phyloP scores from a whole-genome alignment of 225 moss, liverwort and hornwort genomes.

The Marchantia polymorpha region DNA sequence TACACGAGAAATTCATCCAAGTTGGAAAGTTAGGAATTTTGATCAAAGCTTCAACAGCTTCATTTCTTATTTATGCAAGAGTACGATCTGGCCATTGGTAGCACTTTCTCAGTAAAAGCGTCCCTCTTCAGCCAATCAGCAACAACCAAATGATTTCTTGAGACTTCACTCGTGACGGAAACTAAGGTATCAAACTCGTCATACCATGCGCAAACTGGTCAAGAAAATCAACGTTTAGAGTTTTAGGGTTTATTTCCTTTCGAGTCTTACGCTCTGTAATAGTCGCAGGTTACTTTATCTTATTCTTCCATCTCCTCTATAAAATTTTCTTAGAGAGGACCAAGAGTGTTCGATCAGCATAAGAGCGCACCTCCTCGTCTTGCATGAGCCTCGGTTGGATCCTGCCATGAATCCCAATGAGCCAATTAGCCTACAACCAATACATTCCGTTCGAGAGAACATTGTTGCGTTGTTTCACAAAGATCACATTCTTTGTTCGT shows the following conservation, averaged over 20 bases:
- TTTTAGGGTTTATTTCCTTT: neutral
- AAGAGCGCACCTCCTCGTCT: constrained; percentile 77
- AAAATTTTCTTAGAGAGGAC: neutral
- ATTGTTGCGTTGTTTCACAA: neutral
- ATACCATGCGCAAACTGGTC: neutral
- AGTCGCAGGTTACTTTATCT: neutral
- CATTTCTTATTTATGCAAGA: neutral
- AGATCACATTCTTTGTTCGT: neutral
- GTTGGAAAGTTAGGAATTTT: neutral
- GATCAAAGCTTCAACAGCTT: neutral
- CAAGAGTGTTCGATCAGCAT: neutral
- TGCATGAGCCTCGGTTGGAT: constrained; percentile 87
- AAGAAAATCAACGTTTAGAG: neutral
- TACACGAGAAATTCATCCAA: constrained; percentile 25
- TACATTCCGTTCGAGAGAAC: neutral
- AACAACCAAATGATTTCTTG: too few species aligned
- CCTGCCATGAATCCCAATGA: constrained; percentile 34
- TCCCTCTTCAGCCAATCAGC: too few species aligned
- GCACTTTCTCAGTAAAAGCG: neutral
- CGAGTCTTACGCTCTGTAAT: neutral
- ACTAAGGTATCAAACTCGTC: neutral
- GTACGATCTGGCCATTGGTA: neutral
- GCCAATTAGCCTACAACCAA: neutral
- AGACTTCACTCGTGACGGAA: neutral
- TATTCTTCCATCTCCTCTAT: neutral